Percentiles rank a stretch among this genome's conserved stretches.
phyloP scores from a whole-genome alignment of 257 asterid genomes.

The Solanum pinnatisectum region DNA sequence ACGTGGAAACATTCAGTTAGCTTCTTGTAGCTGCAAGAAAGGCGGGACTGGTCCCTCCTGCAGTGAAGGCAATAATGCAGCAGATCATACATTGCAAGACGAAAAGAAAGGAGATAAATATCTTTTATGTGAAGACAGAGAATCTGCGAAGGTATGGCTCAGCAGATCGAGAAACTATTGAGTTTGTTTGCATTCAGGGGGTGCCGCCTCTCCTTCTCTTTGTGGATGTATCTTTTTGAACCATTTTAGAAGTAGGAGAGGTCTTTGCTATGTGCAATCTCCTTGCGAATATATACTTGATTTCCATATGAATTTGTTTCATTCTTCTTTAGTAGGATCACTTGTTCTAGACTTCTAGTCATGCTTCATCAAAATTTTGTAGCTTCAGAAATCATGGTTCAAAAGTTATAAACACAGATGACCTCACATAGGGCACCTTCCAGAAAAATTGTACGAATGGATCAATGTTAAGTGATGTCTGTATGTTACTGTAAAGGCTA shows the following conservation, averaged over 20 bases:
- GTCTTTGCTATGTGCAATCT: not conserved
- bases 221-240: not conserved
- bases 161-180: not conserved
- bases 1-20: not conserved
- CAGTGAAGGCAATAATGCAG: not conserved
- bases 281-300: not conserved
- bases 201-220: not conserved
- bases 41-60: not conserved
- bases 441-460: not conserved
- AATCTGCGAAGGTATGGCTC: not conserved
- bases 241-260: not conserved
- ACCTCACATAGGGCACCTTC: not conserved
- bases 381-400: not conserved
- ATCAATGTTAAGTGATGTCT: not conserved
- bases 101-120: not conserved
- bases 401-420: not conserved
- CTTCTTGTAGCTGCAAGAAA: not conserved
- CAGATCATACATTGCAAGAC: not conserved
- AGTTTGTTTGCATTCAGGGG: not conserved
- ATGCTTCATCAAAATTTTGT: not conserved
- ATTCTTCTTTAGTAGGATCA: not conserved
- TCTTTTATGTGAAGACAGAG: not conserved
- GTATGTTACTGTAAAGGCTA: not conserved
- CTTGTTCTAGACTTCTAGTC: not conserved
- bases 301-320: not conserved